A percentile compares a stretch with the other conserved stretches of the same genome.
Conservation (phyloP, 441 rosid species). For the Geranium incanum region DNA sequence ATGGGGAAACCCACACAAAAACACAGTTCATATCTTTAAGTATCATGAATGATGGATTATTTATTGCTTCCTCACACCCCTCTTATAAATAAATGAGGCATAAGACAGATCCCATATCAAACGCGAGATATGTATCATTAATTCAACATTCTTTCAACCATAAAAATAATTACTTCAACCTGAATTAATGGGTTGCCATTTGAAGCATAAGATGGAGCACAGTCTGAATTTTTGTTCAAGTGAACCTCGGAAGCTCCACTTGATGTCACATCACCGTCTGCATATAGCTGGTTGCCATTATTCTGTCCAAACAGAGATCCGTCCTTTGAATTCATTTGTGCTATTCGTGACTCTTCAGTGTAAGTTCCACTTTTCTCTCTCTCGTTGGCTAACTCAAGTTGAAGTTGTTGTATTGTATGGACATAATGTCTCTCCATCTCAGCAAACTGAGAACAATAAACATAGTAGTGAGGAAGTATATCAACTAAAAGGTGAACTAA, state of each 20-base stretch:
- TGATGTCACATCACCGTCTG: slow-evolving; percentile 35
- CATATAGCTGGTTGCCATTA: slow-evolving; percentile 48
- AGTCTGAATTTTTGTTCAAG: slow-evolving; percentile 48
- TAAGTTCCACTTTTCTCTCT: slow-evolving; percentile 59
- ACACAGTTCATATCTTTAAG: neutral
- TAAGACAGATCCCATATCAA: neutral
- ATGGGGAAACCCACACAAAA: neutral
- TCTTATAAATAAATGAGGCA: neutral
- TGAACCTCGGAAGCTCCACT: slow-evolving; percentile 30
- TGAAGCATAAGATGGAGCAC: slow-evolving; percentile 34
- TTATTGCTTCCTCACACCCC: neutral
- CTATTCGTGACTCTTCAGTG: slow-evolving; percentile 41
- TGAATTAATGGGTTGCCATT: slow-evolving; percentile 39
- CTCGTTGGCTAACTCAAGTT: slow-evolving; percentile 64
- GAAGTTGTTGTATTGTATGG: slow-evolving; percentile 85
- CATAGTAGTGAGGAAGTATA: slow-evolving; percentile 8
- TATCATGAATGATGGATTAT: slow-evolving; percentile 2
- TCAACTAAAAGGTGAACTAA: slow-evolving; percentile 6
- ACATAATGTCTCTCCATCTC: slow-evolving; percentile 88
- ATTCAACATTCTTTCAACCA: slow-evolving; percentile 3
- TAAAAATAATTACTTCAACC: slow-evolving; percentile 36
- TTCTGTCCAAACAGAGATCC: slow-evolving; percentile 49
- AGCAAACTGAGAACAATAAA: slow-evolving; percentile 46
- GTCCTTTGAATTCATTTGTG: slow-evolving; percentile 46
- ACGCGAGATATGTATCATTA: neutral